phyloP scores from a whole-genome alignment of 2,329 filamentous ascomycete species.

The Capronia coronata region DNA sequence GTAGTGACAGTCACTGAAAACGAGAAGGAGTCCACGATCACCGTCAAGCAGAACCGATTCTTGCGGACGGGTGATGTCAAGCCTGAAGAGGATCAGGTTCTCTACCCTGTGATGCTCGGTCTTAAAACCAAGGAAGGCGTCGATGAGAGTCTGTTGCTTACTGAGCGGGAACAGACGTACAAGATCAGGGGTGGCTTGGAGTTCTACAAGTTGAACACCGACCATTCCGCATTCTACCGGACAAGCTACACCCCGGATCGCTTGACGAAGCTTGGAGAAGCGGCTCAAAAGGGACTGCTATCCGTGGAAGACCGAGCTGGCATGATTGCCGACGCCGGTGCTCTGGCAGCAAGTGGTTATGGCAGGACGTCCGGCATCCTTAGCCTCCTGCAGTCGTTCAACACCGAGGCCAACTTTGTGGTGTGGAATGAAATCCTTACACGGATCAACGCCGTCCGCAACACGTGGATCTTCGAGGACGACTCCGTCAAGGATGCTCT shows the following conservation, averaged over 20 bases:
- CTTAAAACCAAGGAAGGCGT: conserved; percentile 78
- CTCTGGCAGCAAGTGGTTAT: conserved; percentile 81
- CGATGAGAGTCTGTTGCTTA: conserved; percentile 67
- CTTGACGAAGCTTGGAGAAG: conserved; percentile 77
- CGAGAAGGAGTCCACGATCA: conserved; percentile 63
- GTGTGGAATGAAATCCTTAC: conserved; percentile 91
- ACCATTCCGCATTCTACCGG: conserved; percentile 87
- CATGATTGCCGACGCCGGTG: conserved; percentile 89
- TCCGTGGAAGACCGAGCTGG: conserved; percentile 86
- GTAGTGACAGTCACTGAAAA: conserved; percentile 81
- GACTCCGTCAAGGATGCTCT: conserved; percentile 63
- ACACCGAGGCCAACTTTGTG: conserved; percentile 75
- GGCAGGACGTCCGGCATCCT: conserved; percentile 87
- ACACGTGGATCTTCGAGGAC: conserved; percentile 85
- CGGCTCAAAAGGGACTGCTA: conserved; percentile 72
- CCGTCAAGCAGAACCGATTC: conserved; percentile 92
- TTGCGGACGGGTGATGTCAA: conserved; percentile 86
- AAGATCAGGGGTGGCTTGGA: conserved; percentile 65
- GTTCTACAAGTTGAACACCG: conserved; percentile 95
- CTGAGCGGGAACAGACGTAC: conserved; percentile 67
- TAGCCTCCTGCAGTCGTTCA: conserved; percentile 76
- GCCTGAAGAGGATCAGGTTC: conserved; percentile 79
- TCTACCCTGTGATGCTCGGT: conserved; percentile 86
- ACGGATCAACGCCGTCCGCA: conserved; percentile 69
- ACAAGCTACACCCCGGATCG: conserved; percentile 81